Percentiles rank a stretch among this genome's conserved stretches.
These are phyloP conservation scores for Eurotiales sp. DNA, from an alignment of 2,329 filamentous ascomycete genomes.

Conservation along the genomic window DNA sequence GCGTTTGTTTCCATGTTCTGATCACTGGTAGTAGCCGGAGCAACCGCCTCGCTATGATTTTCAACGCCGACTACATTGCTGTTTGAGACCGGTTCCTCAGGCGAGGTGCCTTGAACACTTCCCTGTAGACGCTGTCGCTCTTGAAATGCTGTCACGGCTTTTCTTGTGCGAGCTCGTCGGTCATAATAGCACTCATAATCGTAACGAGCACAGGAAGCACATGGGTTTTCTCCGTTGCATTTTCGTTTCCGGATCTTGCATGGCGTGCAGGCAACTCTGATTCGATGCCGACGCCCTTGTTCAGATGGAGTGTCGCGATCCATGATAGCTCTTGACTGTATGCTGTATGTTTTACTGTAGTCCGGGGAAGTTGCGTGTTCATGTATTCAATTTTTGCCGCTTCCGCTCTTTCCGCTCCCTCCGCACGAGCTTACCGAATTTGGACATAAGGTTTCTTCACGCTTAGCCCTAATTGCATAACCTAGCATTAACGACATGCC, in stretches of 20 bases:
- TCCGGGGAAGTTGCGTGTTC: background rate
- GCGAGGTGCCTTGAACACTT: background rate
- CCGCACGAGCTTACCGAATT: too few species aligned
- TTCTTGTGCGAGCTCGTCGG: slow-evolving; percentile 10
- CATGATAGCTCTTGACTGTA: background rate
- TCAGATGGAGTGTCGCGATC: background rate
- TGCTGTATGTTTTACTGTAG: background rate
- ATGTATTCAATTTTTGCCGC: background rate
- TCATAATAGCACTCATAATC: slow-evolving; percentile 28
- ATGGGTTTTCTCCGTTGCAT: slow-evolving; percentile 26
- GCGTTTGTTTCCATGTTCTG: slow-evolving; percentile 52
- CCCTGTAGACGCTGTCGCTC: background rate
- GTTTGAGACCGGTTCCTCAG: background rate
- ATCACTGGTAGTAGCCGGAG: slow-evolving; percentile 13
- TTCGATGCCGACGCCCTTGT: slow-evolving; percentile 18
- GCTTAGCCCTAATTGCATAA: too few species aligned
- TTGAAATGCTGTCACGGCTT: background rate
- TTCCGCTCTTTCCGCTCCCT: background rate
- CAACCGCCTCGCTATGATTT: background rate
- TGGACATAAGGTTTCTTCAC: too few species aligned
- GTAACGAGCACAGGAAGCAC: slow-evolving; percentile 25
- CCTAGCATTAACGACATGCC: too few species aligned
- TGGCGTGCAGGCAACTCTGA: slow-evolving; percentile 25
- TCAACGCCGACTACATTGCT: background rate
- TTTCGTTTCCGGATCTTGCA: slow-evolving; percentile 29